phyloP scores from a whole-genome alignment of 1,139 yeast species.

The Blastobotrys indianensis region DNA sequence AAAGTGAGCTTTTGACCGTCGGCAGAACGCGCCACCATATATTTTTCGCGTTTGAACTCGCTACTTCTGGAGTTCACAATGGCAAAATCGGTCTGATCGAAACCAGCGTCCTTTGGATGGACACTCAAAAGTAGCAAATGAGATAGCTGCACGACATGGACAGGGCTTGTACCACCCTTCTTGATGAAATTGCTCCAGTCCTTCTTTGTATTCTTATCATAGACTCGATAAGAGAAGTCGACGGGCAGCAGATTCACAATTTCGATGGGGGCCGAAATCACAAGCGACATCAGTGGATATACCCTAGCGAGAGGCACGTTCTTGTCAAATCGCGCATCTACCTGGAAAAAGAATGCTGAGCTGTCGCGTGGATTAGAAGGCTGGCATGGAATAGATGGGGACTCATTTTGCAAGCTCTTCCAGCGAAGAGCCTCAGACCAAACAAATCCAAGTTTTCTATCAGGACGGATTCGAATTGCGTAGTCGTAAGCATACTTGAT shows the following conservation, averaged over 20 bases:
- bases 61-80: conserved; percentile 59
- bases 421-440: conserved; percentile 71
- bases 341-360: conserved; percentile 59
- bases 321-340: conserved; percentile 57
- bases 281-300: conserved; percentile 79
- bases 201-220: conserved; percentile 65
- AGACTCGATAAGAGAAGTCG: conserved; percentile 68
- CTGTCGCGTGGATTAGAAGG: conserved; percentile 27
- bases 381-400: conserved; percentile 56
- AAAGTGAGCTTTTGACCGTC: conserved; percentile 67
- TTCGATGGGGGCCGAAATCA: conserved; percentile 80
- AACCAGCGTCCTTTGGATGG: conserved; percentile 60
- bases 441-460: conserved; percentile 44
- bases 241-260: conserved; percentile 81
- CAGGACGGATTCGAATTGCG: conserved; percentile 57
- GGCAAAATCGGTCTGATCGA: conserved; percentile 70
- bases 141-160: conserved; percentile 75
- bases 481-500: conserved; percentile 60
- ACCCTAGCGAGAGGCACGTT: conserved; percentile 64
- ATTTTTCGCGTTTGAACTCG: conserved; percentile 50
- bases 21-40: conserved; percentile 32
- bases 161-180: conserved; percentile 61
- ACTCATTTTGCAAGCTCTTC: conserved; percentile 51
- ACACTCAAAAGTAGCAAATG: conserved; percentile 68
- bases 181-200: conserved; percentile 62